phyloP scores from a whole-genome alignment of 768 basidiomycete species.

The Mycena filopes region DNA sequence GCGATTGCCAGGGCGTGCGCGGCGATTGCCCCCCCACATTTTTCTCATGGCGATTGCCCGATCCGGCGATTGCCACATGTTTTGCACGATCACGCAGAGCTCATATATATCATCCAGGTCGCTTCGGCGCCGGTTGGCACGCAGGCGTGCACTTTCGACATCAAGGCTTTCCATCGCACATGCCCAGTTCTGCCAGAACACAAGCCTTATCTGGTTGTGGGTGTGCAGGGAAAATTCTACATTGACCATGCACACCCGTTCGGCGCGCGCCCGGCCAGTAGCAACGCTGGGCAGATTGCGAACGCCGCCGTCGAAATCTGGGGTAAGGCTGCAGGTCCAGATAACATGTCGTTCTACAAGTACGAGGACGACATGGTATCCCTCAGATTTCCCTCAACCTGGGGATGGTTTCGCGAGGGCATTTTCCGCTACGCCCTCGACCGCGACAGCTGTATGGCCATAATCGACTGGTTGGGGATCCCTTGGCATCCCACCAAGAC shows the following conservation, averaged over 20 bases:
- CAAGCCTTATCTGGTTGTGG: conserved; percentile 35
- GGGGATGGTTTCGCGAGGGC: neutral
- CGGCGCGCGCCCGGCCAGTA: conserved; percentile 31
- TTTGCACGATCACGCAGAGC: too few species aligned
- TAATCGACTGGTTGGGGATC: conserved; percentile 31
- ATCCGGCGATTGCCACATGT: too few species aligned
- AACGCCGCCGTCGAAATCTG: conserved; percentile 34
- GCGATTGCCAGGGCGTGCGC: too few species aligned
- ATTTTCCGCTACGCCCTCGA: conserved; percentile 26
- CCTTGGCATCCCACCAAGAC: conserved; percentile 41
- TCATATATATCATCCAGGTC: conserved; percentile 26
- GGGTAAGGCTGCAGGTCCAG: neutral
- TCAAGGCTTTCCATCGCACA: conserved; percentile 37
- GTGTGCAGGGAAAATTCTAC: conserved; percentile 20
- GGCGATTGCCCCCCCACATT: too few species aligned
- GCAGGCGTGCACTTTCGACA: conserved; percentile 37
- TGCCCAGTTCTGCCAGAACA: conserved; percentile 32
- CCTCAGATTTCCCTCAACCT: neutral
- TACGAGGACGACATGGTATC: conserved; percentile 36
- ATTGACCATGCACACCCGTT: conserved; percentile 39
- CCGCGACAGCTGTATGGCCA: conserved; percentile 9
- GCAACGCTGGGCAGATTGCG: conserved; percentile 35
- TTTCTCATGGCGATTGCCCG: too few species aligned
- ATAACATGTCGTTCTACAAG: conserved; percentile 3
- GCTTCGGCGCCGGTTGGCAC: conserved; percentile 35